Evolutionary conservation across 2,329 filamentous ascomycete genomes (phyloP).

Genomic region (Arthrobotrys entomopaga): DNA sequence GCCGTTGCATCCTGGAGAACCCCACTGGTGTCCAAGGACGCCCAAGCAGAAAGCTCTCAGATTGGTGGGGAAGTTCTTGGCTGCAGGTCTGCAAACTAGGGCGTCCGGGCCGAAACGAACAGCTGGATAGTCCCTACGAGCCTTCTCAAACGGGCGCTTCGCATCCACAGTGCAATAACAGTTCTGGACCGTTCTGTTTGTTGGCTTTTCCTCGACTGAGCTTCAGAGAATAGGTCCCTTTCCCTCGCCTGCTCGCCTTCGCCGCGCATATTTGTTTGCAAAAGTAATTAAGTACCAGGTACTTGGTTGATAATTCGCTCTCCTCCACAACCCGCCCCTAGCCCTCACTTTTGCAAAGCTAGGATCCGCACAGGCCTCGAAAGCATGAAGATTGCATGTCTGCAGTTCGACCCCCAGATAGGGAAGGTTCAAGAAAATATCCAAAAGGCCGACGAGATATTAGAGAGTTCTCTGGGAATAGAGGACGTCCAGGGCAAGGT

Average conservation of each 20-base stretch:
- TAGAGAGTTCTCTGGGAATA: slow-evolving; percentile 67
- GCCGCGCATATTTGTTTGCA: slow-evolving; percentile 9
- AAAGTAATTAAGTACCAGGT: slow-evolving; percentile 43
- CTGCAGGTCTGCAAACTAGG: slow-evolving; percentile 36
- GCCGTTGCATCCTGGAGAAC: slow-evolving; percentile 47
- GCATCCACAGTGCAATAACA: slow-evolving; percentile 14
- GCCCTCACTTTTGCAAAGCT: slow-evolving; percentile 23
- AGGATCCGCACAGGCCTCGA: slow-evolving; percentile 35
- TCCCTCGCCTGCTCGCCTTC: not conserved
- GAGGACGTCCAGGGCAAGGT: slow-evolving; percentile 72
- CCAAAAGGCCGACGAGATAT: slow-evolving; percentile 72
- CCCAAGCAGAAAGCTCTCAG: slow-evolving; percentile 45
- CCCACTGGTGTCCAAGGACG: slow-evolving; percentile 30
- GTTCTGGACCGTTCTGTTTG: slow-evolving; percentile 50
- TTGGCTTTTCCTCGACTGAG: slow-evolving; percentile 18
- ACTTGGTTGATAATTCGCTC: slow-evolving; percentile 28
- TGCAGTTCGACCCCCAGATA: slow-evolving; percentile 78
- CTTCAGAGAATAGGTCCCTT: no score
- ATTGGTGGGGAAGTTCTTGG: slow-evolving; percentile 48
- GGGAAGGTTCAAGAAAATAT: slow-evolving; percentile 78
- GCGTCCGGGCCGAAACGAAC: slow-evolving; percentile 52
- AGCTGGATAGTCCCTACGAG: slow-evolving; percentile 36
- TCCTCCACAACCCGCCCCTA: slow-evolving; percentile 19
- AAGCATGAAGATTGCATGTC: slow-evolving; percentile 62
- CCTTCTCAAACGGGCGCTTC: slow-evolving; percentile 38